Base-by-base conservation (phyloP, 2,329 filamentous ascomycete genomes). In the Chrysosporium keratinophilum region DNA sequence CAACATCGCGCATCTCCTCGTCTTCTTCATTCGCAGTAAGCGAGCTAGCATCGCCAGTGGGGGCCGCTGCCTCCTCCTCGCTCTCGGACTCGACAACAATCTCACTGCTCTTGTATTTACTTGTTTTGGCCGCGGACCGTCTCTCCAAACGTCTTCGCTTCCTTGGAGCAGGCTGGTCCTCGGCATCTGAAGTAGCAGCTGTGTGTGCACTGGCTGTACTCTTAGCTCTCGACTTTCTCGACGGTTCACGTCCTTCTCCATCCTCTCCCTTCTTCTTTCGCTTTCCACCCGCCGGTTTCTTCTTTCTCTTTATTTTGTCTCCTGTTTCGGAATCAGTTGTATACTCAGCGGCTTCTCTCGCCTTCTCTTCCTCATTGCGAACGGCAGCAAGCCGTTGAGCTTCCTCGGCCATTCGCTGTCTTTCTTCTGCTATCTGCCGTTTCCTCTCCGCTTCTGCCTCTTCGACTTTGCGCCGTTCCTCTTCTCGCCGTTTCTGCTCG, bases 31-130 rank as follows among this genome's bases (percentile, higher is more conserved):
- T 52, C 28, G 61, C 62, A 23, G 47, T 57, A 4, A 61, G 61
- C 54, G 54, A 44, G 17, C 41, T 50, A 23, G 43, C 45, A 19
- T 54, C 44, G 15, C 31, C 12, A 41, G 19, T 42, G 10, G 42
- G 45, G 10, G 43, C 41, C 9, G 50, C 64, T 46, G 56, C 62
- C 15, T 60, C 67, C 2, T 76, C 76, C 11, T 79, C 79, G 14
- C 79, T 80, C 59, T 87, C 84, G 57, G 84, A 88, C 58, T 91
- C 86, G 43, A 88, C 84, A 28, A 95, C 82, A 58, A 89, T 81
- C 69, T 95, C 89, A 1, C 80, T 83, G 49, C 85, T 90, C 78
- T 95, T 95, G 76, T 81, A 95, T 70, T 95, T 94, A 67, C 69
- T 63, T 62, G 60, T 65, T 62, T 65, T 71, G 46, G 60, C 67